Percentiles rank a stretch among this genome's conserved stretches.
These are phyloP conservation scores for Xeromyces bisporus DNA, from an alignment of 495 filamentous ascomycete genomes.

Conservation along the genomic window DNA sequence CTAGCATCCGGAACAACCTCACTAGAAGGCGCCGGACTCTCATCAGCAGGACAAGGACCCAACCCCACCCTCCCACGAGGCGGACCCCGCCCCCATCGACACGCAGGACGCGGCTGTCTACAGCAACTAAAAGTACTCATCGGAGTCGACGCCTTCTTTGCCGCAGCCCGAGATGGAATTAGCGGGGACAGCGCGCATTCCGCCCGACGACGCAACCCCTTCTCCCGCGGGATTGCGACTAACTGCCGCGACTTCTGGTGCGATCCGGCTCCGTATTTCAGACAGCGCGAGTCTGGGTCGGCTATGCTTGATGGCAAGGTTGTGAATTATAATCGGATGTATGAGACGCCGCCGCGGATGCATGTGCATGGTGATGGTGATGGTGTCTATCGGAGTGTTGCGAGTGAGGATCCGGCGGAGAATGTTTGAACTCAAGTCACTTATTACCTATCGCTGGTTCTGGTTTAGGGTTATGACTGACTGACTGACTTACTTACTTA, in stretches of 20 bases:
- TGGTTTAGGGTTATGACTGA: too few species aligned
- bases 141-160: conserved; percentile 82
- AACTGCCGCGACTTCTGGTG: conserved; percentile 98
- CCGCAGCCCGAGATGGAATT: conserved; percentile 53
- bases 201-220: conserved; percentile 53
- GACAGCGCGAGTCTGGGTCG: conserved; percentile 50
- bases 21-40: conserved; percentile 52
- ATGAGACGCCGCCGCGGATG: conserved; percentile 63
- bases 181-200: conserved; percentile 33
- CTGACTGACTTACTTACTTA: too few species aligned
- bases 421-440: conserved; percentile 9
- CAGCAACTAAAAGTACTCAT: conserved; percentile 68
- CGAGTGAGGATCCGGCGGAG: conserved; percentile 20
- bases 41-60: conserved; percentile 33
- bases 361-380: conserved; percentile 22
- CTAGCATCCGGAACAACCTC: conserved; percentile 56
- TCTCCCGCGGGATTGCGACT: conserved; percentile 57
- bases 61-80: conserved; percentile 22
- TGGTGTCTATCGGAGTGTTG: conserved; percentile 23
- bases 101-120: conserved; percentile 38
- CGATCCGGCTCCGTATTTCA: conserved; percentile 69
- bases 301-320: conserved; percentile 60
- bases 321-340: conserved; percentile 79
- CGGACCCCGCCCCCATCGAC: conserved; percentile 26
- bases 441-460: neutral